phyloP scores from a whole-genome alignment of 1,284 basidiomycete genomes.

The Pseudozyma sp. region DNA sequence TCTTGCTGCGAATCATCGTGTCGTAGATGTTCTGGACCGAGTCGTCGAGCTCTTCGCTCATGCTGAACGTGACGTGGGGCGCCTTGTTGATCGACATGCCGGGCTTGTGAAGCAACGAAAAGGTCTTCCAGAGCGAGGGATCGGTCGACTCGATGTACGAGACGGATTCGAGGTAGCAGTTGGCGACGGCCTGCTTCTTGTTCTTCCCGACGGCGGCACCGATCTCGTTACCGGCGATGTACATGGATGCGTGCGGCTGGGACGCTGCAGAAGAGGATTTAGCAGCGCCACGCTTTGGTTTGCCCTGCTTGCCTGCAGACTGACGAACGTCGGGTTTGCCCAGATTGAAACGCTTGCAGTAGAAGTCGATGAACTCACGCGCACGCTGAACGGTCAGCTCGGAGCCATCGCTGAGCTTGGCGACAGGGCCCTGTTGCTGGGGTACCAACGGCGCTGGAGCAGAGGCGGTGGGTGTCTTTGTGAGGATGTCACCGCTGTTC shows the following conservation, averaged over 20 bases:
- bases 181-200: constrained; percentile 82
- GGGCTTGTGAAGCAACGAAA: constrained; percentile 70
- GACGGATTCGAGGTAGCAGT: constrained; percentile 87
- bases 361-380: constrained; percentile 93
- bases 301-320: constrained; percentile 35
- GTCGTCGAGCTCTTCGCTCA: constrained; percentile 79
- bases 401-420: constrained; percentile 76
- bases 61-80: constrained; percentile 78
- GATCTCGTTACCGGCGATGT: constrained; percentile 81
- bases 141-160: constrained; percentile 88
- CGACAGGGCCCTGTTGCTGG: constrained; percentile 27
- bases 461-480: constrained; percentile 47
- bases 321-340: constrained; percentile 79
- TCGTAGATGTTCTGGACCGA: constrained; percentile 77
- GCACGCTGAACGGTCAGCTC: constrained; percentile 80
- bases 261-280: constrained; percentile 15
- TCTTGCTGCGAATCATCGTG: constrained; percentile 73
- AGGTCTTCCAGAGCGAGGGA: constrained; percentile 81
- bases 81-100: constrained; percentile 73
- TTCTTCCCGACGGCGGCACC: constrained; percentile 78
- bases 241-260: constrained; percentile 84
- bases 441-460: constrained; percentile 70
- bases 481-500: constrained; percentile 43
- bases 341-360: constrained; percentile 85
- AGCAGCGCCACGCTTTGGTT: constrained; percentile 30